Percentiles rank a stretch among this genome's conserved stretches.
phyloP scores from a whole-genome alignment of 306 rosid species.

The Clitoria ternatea region DNA sequence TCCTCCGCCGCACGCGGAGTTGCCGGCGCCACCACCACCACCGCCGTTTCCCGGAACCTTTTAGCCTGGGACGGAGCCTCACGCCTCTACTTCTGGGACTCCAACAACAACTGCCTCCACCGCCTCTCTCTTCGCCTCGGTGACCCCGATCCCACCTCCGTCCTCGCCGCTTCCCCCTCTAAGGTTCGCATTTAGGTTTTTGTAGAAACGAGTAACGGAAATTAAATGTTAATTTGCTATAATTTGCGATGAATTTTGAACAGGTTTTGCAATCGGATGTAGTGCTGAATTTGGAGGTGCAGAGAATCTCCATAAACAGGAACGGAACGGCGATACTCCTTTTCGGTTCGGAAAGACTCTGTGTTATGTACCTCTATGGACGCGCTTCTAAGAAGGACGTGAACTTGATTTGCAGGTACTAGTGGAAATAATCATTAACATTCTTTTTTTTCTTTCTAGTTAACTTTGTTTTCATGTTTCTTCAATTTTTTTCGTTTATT shows the following conservation, averaged over 20 bases:
- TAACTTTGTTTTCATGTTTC: slow-evolving; percentile 21
- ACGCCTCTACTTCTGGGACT: slow-evolving; percentile 87
- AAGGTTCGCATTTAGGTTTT: slow-evolving; percentile 44
- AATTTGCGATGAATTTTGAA: slow-evolving; percentile 16
- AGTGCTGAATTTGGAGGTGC: slow-evolving; percentile 47
- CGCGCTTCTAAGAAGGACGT: slow-evolving; percentile 53
- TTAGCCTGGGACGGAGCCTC: slow-evolving; percentile 81
- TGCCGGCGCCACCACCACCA: not conserved
- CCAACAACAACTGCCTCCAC: slow-evolving; percentile 46
- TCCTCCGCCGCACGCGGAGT: slow-evolving; percentile 15
- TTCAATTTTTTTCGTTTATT: not conserved
- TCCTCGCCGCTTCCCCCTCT: slow-evolving; percentile 77
- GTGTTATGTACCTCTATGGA: slow-evolving; percentile 77
- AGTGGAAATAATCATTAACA: not conserved
- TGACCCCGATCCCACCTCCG: slow-evolving; percentile 77
- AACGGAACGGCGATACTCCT: slow-evolving; percentile 72
- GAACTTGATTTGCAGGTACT: slow-evolving; percentile 70
- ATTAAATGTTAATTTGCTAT: not conserved
- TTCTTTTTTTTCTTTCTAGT: not conserved
- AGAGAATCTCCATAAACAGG: slow-evolving; percentile 66
- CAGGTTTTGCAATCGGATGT: slow-evolving; percentile 76
- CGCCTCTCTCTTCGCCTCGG: slow-evolving; percentile 80
- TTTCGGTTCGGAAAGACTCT: slow-evolving; percentile 56
- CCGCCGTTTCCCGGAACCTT: slow-evolving; percentile 39
- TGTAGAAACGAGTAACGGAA: not conserved